A percentile compares a stretch with the other conserved stretches of the same genome.
Conservation (phyloP, 148 eudicot species). For the Euryodendron excelsum region DNA sequence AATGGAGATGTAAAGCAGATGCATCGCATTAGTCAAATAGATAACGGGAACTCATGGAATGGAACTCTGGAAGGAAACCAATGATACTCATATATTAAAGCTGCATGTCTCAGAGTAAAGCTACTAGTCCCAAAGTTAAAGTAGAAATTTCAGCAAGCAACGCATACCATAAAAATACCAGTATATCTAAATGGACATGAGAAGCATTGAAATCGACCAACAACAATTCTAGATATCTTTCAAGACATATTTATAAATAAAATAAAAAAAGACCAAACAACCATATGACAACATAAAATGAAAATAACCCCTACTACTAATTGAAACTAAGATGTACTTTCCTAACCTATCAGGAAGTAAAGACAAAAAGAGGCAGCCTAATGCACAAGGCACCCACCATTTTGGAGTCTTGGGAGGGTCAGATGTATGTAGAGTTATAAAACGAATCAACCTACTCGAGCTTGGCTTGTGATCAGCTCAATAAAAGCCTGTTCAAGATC, state of each 20-base stretch:
- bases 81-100: background rate
- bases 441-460: no score
- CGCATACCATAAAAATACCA: background rate
- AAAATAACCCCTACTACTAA: background rate
- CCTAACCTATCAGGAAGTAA: no score
- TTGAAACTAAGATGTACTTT: no score
- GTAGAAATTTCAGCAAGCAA: background rate
- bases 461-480: no score
- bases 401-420: no score
- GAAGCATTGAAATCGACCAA: background rate
- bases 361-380: no score
- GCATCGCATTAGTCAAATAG: background rate
- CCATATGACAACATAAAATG: background rate
- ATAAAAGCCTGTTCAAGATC: no score
- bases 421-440: no score
- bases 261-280: no score
- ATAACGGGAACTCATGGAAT: background rate
- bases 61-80: background rate
- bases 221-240: no score
- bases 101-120: background rate
- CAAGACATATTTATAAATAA: no score
- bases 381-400: no score
- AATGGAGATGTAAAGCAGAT: background rate
- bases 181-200: background rate
- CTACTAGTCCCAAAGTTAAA: background rate